Conservation (phyloP, 345 rosid species). For the Salix dunnii region DNA sequence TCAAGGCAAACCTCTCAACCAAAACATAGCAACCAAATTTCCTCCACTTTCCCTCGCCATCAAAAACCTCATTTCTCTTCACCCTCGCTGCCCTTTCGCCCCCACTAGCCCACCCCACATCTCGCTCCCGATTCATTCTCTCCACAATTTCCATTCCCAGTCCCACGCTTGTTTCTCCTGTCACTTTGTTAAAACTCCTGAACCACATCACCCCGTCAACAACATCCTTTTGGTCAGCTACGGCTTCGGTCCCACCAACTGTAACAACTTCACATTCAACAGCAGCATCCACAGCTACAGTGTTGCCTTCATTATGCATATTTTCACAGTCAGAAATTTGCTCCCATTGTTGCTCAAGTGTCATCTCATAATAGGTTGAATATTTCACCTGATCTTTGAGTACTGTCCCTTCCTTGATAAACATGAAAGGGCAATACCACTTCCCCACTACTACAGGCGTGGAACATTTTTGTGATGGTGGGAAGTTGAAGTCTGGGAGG, state of each 20-base stretch:
- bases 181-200: not conserved
- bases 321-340: not conserved
- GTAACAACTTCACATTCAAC: not conserved
- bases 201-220: conserved; percentile 13
- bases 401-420: conserved; percentile 2
- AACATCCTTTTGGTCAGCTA: not conserved
- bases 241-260: not conserved
- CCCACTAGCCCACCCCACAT: conserved; percentile 3
- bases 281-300: conserved; percentile 1
- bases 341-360: conserved; percentile 19
- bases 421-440: conserved; percentile 26
- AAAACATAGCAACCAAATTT: conserved; percentile 20
- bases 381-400: conserved; percentile 10
- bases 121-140: conserved; percentile 20
- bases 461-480: not conserved
- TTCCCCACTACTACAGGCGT: conserved; percentile 12
- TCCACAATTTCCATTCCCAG: conserved; percentile 8
- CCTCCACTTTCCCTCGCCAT: not conserved
- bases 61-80: not conserved
- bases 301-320: not conserved
- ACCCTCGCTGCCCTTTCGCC: conserved; percentile 1
- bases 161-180: not conserved
- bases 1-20: conserved; percentile 22
- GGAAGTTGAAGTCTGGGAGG: conserved; percentile 16
- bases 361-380: conserved; percentile 18